Evolutionary conservation across 176 grass and related monocot species (phyloP).

Genomic region (Zoysia japonica): DNA sequence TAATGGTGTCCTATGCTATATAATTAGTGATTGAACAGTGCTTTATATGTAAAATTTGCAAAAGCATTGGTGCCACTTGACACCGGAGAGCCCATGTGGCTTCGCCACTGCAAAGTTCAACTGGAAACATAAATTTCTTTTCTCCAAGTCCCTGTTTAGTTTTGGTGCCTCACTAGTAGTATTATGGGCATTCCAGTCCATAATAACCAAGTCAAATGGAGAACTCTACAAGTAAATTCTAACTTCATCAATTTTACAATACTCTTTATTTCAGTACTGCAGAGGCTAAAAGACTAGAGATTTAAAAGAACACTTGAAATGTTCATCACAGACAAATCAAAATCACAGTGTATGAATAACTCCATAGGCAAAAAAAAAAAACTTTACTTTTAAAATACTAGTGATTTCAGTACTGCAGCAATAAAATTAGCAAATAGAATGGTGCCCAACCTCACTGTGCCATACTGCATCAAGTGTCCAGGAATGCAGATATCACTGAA

Average conservation of each 20-base stretch:
- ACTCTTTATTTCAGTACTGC: background rate
- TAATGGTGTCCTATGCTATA: too few relatives aligned
- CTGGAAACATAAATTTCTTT: background rate
- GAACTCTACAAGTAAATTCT: background rate
- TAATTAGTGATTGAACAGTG: background rate
- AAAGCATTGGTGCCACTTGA: background rate
- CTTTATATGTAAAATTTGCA: background rate
- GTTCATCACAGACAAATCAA: constrained; percentile 24
- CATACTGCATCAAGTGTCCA: constrained; percentile 54
- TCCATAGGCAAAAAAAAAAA: background rate
- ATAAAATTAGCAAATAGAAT: constrained; percentile 19
- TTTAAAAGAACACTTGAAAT: background rate
- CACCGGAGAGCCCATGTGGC: too few relatives aligned
- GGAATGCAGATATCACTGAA: constrained; percentile 81
- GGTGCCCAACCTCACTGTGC: constrained; percentile 49
- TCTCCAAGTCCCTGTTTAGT: background rate
- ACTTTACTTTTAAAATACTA: constrained; percentile 13
- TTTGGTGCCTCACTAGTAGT: background rate
- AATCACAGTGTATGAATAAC: background rate
- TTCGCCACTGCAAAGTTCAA: too few relatives aligned
- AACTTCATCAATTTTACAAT: constrained; percentile 11
- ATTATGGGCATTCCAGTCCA: constrained; percentile 12
- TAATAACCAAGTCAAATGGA: background rate
- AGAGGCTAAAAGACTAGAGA: background rate
- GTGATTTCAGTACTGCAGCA: background rate